Percentiles rank a stretch among this genome's conserved stretches.
phyloP scores from a whole-genome alignment of 148 eudicot genomes.

The Rhododendron griersonianum region DNA sequence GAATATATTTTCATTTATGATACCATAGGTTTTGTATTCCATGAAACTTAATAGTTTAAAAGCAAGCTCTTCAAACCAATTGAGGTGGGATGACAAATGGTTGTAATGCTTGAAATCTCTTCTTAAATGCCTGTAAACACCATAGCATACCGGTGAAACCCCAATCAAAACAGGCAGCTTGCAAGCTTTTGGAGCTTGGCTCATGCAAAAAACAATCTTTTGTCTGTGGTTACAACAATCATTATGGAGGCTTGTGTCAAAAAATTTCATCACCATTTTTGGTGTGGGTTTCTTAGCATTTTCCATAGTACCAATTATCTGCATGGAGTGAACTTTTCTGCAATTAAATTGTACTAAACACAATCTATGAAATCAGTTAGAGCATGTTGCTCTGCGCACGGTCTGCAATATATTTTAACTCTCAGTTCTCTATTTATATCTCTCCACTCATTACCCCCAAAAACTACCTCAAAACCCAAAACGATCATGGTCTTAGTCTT shows the following conservation, averaged over 20 bases:
- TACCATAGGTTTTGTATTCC: no score
- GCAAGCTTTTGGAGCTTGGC: conserved; percentile 75
- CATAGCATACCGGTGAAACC: conserved; percentile 93
- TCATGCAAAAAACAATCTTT: conserved; percentile 67
- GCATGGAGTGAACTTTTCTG: conserved; percentile 43
- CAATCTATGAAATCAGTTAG: conserved; percentile 38
- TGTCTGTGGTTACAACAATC: conserved; percentile 54
- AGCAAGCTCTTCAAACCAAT: neutral
- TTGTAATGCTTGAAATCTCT: conserved; percentile 23
- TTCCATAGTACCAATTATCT: conserved; percentile 28
- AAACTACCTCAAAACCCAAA: no score
- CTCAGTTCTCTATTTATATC: no score
- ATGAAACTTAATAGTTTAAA: no score
- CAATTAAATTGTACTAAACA: conserved; percentile 48
- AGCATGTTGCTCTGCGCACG: no score
- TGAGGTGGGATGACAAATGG: neutral
- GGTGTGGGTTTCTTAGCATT: conserved; percentile 37
- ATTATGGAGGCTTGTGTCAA: conserved; percentile 12
- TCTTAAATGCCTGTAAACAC: conserved; percentile 80
- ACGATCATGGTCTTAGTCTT: conserved; percentile 16
- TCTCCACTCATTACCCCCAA: no score
- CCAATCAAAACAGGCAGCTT: conserved; percentile 67
- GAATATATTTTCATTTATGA: no score
- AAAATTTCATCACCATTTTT: conserved; percentile 21
- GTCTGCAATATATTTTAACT: no score